Conservation (phyloP, 768 basidiomycete species). For the Tricholoma sp. region DNA sequence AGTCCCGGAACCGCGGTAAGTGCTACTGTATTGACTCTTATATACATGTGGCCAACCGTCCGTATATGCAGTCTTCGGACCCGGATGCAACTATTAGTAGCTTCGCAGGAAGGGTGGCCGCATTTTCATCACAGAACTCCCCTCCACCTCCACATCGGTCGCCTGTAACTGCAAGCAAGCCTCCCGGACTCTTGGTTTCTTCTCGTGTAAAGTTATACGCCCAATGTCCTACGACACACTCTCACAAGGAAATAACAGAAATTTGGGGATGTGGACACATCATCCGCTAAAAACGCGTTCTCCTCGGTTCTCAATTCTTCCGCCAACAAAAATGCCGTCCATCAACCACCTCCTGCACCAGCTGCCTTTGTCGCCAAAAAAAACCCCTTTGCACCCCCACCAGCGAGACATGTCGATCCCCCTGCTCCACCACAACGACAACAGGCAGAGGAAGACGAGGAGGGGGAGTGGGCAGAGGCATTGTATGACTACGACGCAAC, state of each 20-base stretch:
- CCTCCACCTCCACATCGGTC: conserved; percentile 5
- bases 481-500: conserved; percentile 69
- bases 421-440: conserved; percentile 24
- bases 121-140: conserved; percentile 34
- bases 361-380: conserved; percentile 38
- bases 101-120: conserved; percentile 48
- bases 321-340: conserved; percentile 32
- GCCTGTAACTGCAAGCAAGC: conserved; percentile 24
- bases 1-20: conserved; percentile 34
- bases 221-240: not conserved
- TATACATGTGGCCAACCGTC: too few relatives aligned
- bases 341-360: conserved; percentile 25
- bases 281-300: conserved; percentile 42
- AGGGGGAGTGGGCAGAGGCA: conserved; percentile 74
- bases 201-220: conserved; percentile 19
- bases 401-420: conserved; percentile 14
- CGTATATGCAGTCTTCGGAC: conserved; percentile 27
- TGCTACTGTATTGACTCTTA: not conserved
- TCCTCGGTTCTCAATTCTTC: conserved; percentile 40
- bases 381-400: conserved; percentile 24
- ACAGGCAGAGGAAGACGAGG: conserved; percentile 30
- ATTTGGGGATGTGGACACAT: conserved; percentile 57
- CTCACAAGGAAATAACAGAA: conserved; percentile 29
- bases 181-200: conserved; percentile 21
- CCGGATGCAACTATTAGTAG: conserved; percentile 36